These are phyloP conservation scores for Aspergillus ibericus DNA, from an alignment of 2,329 filamentous ascomycete species.

Conservation along the genomic window DNA sequence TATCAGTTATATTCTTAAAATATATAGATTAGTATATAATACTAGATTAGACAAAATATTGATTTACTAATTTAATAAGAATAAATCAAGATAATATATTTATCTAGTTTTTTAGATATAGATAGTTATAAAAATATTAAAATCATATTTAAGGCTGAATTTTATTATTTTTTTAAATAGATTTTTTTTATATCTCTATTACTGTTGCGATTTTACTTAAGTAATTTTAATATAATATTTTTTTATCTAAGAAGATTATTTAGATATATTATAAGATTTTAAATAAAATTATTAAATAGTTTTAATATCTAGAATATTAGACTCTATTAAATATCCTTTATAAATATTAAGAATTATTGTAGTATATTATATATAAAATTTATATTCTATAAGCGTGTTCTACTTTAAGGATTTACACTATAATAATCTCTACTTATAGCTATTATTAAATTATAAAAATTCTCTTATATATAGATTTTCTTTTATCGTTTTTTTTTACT, in stretches of 20 bases:
- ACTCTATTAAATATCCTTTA: too few relatives aligned
- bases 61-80: background rate
- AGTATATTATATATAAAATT: too few relatives aligned
- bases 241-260: too few relatives aligned
- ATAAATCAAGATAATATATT: constrained; percentile 21
- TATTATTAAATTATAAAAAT: background rate
- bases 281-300: too few relatives aligned
- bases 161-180: constrained; percentile 15
- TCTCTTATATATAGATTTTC: background rate
- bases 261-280: too few relatives aligned
- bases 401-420: background rate
- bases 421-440: background rate
- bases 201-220: too few relatives aligned
- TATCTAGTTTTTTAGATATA: constrained; percentile 18
- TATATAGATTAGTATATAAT: background rate
- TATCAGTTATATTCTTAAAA: background rate
- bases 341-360: too few relatives aligned
- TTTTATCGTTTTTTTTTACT: background rate
- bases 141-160: constrained; percentile 19
- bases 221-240: too few relatives aligned
- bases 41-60: background rate
- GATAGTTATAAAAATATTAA: constrained; percentile 18
- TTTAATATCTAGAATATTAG: too few relatives aligned
- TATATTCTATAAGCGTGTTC: constrained; percentile 10
- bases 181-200: too few relatives aligned